Evolutionary conservation across 805 yeast species (phyloP).

Genomic region (Clavispora santaluciae): DNA sequence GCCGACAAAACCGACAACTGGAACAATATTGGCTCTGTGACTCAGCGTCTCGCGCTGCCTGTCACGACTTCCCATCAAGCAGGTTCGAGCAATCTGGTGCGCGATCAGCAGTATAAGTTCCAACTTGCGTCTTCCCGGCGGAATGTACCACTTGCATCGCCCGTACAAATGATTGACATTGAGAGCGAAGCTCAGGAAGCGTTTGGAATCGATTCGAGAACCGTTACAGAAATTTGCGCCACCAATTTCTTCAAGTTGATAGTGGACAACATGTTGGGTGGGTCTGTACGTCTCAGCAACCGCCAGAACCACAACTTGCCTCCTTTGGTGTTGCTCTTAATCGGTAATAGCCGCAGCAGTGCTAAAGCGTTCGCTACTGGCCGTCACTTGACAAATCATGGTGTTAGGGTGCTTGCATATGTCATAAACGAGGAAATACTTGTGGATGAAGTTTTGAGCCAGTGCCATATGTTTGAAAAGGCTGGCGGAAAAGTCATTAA

Average conservation of each 20-base stretch:
- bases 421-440: slow-evolving; percentile 30
- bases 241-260: slow-evolving; percentile 58
- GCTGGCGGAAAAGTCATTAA: slow-evolving; percentile 62
- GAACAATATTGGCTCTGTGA: slow-evolving; percentile 39
- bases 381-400: slow-evolving; percentile 70
- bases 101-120: slow-evolving; percentile 6
- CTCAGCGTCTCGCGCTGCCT: slow-evolving; percentile 15
- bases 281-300: slow-evolving; percentile 54
- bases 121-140: slow-evolving; percentile 11
- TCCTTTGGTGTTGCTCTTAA: slow-evolving; percentile 66
- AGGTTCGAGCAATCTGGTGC: background rate
- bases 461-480: slow-evolving; percentile 50
- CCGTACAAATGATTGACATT: slow-evolving; percentile 73
- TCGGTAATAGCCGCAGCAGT: slow-evolving; percentile 75
- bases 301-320: slow-evolving; percentile 69
- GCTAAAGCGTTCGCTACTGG: slow-evolving; percentile 74
- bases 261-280: slow-evolving; percentile 58
- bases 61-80: slow-evolving; percentile 1
- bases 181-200: slow-evolving; percentile 53
- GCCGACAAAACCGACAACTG: slow-evolving; percentile 43
- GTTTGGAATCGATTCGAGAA: slow-evolving; percentile 45
- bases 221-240: slow-evolving; percentile 63
- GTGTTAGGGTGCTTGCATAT: slow-evolving; percentile 60
- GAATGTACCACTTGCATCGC: slow-evolving; percentile 58
- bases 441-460: slow-evolving; percentile 43